Evolutionary conservation across 1,284 basidiomycete species (phyloP).

Genomic region (Marasmius oreades): DNA sequence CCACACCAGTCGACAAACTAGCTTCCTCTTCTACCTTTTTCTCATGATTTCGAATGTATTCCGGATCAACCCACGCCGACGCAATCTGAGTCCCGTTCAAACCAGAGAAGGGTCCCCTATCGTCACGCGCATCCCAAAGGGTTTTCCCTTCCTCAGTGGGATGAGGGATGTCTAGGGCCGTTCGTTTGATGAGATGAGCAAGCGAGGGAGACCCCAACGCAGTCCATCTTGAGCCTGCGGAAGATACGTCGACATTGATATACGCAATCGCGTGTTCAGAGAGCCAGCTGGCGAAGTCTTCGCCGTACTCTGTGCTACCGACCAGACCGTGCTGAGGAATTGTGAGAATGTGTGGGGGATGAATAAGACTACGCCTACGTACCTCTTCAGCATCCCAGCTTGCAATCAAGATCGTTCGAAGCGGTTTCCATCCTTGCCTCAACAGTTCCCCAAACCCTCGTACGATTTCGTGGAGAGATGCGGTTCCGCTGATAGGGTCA

Average conservation of each 20-base stretch:
- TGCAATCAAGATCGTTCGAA: constrained; percentile 85
- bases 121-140: constrained; percentile 64
- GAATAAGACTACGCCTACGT: constrained; percentile 5
- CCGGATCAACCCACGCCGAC: constrained; percentile 31
- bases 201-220: constrained; percentile 71
- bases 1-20: constrained; percentile 24
- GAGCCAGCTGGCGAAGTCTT: constrained; percentile 86
- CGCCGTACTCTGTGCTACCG: constrained; percentile 86
- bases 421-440: constrained; percentile 81
- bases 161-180: constrained; percentile 68
- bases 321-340: constrained; percentile 72
- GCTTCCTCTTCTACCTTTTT: constrained; percentile 5
- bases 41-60: constrained; percentile 25
- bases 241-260: constrained; percentile 77
- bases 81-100: constrained; percentile 25
- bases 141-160: constrained; percentile 50
- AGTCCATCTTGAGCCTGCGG: constrained; percentile 62
- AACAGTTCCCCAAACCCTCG: constrained; percentile 78
- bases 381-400: constrained; percentile 95
- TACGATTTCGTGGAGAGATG: constrained; percentile 81
- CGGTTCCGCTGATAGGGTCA: constrained; percentile 88
- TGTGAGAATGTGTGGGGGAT: not conserved
- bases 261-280: constrained; percentile 80
- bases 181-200: constrained; percentile 65
- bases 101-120: constrained; percentile 47